Evolutionary conservation across 2,329 filamentous ascomycete genomes (phyloP).

Genomic region (Camptophora hylomeconis): DNA sequence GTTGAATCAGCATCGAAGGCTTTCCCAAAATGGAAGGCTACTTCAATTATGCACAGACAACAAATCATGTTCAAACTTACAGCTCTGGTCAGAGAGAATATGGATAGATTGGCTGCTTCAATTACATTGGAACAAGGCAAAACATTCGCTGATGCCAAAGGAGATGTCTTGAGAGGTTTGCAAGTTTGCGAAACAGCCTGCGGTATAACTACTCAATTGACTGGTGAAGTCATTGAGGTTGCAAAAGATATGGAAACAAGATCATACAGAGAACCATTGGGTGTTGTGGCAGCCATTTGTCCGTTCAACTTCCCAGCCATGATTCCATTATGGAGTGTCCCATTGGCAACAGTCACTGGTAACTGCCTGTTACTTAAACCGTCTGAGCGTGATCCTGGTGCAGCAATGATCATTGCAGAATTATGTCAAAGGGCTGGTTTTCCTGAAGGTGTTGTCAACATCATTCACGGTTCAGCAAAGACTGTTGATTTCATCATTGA

Average conservation of each 20-base stretch:
- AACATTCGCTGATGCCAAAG: constrained; percentile 54
- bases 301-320: constrained; percentile 60
- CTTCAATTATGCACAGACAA: constrained; percentile 46
- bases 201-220: constrained; percentile 53
- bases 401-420: constrained; percentile 54
- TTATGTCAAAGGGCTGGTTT: constrained; percentile 51
- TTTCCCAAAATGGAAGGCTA: constrained; percentile 48
- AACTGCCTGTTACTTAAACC: constrained; percentile 54
- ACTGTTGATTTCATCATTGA: constrained; percentile 59
- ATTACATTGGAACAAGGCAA: constrained; percentile 58
- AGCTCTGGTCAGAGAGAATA: constrained; percentile 48
- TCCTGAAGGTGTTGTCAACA: constrained; percentile 52
- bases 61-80: constrained; percentile 57
- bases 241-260: constrained; percentile 58
- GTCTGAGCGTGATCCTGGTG: constrained; percentile 52
- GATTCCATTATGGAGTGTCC: constrained; percentile 57
- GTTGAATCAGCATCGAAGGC: constrained; percentile 51
- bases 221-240: constrained; percentile 56
- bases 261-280: constrained; percentile 52
- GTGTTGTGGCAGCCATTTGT: constrained; percentile 53
- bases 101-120: constrained; percentile 51
- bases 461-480: constrained; percentile 50
- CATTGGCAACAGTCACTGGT: constrained; percentile 50
- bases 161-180: constrained; percentile 52
- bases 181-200: constrained; percentile 56